phyloP scores from a whole-genome alignment of 208 protist genomes.

The Porcisia deanei region DNA sequence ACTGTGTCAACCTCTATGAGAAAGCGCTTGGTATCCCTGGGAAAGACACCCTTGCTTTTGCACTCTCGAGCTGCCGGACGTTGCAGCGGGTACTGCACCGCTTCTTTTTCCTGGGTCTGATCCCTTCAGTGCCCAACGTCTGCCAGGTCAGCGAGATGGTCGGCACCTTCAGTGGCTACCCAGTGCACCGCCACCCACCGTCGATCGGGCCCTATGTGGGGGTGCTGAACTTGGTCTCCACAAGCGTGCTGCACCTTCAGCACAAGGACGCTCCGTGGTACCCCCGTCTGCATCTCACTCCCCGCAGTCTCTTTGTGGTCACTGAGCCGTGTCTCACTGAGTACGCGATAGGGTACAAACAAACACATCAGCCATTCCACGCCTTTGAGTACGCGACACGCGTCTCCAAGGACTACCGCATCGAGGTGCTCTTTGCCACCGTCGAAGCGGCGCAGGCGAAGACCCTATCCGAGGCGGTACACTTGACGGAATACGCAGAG shows the following conservation, averaged over 20 bases:
- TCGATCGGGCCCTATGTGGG: constrained; percentile 86
- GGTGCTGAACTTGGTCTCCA: constrained; percentile 86
- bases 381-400: constrained; percentile 87
- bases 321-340: constrained; percentile 77
- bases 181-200: constrained; percentile 78
- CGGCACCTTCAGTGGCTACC: constrained; percentile 88
- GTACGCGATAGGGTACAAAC: constrained; percentile 89
- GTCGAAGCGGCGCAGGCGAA: constrained; percentile 73
- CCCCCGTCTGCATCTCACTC: constrained; percentile 77
- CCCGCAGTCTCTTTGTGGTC: constrained; percentile 84
- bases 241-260: constrained; percentile 80
- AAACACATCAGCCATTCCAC: constrained; percentile 86
- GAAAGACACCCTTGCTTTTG: constrained; percentile 86
- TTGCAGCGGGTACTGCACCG: constrained; percentile 74
- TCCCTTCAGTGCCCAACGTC: constrained; percentile 83
- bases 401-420: constrained; percentile 90
- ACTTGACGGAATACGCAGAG: constrained; percentile 79
- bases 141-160: constrained; percentile 92
- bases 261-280: constrained; percentile 86
- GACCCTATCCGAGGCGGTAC: constrained; percentile 64
- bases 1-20: constrained; percentile 92
- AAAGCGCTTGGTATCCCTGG: constrained; percentile 73
- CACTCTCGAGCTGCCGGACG: constrained; percentile 57
- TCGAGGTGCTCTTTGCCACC: constrained; percentile 89
- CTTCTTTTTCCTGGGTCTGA: constrained; percentile 82